Base-by-base conservation (phyloP, 495 filamentous ascomycete genomes). In the Elaphomyces granulatus region DNA sequence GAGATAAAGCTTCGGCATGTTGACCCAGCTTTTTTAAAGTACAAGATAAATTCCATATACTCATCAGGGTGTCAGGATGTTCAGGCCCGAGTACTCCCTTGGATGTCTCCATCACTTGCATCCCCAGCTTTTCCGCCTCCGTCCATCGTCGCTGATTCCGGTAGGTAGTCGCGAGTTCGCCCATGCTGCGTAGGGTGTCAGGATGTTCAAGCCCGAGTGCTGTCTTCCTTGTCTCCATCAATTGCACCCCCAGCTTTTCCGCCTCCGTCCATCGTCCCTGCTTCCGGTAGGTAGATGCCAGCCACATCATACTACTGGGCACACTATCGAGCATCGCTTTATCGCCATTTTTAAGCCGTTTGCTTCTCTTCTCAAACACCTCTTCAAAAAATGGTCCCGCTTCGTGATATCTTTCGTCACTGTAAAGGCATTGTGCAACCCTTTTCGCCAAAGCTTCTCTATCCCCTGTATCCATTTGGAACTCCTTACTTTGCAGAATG, bases 21-120 rank as follows among this genome's bases (percentile, higher is more conserved):
- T n/a, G n/a, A n/a, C n/a, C n/a, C n/a, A n/a, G n/a, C n/a, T n/a
- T n/a, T n/a, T n/a, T n/a, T n/a, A n/a, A n/a, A n/a, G n/a, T n/a
- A n/a, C n/a, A 21, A 14, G 39, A 46, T 2, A 63, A 46, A 7
- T 54, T 48, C 2, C 15, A 34, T 39, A 59, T 57, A 2, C 32
- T 41, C 16, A 14, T 45, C 15, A 73, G 52, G 12, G 63, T 68
- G 19, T 49, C 1, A 15, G 54, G 60, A 56, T 72, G 59, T 17
- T 61, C 50, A 12, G 34, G 34, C 3, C 66, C 46, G 1, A 64
- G 42, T 10, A 55, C 39, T 43, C 34, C 53, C 37, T 55, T 42
- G 20, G 31, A 43, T 35, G 12, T 12, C 36, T 54, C 41, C 6
- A 53, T 26, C 2, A 38, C 52, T 38, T 45, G 41, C 15, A 20